Conservation (phyloP, 1,139 yeast species). For the Magnusiomyces ingens region DNA sequence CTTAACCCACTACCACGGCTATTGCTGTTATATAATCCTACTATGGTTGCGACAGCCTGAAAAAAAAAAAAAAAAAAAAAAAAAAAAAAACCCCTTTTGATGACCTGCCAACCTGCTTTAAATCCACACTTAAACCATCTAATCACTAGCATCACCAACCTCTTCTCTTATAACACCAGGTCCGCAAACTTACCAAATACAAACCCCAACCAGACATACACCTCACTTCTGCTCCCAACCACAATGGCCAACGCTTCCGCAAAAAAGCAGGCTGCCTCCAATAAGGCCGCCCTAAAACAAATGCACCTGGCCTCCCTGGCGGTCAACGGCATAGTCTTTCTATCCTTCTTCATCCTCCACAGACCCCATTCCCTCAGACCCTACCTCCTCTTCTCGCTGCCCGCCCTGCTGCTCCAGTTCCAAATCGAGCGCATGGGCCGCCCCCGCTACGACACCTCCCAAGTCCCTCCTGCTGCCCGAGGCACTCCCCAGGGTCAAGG, state of each 20-base stretch:
- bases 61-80: too few species aligned
- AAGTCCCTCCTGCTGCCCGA: neutral
- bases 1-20: too few species aligned
- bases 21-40: too few species aligned
- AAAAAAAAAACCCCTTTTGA: too few species aligned
- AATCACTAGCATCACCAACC: too few species aligned
- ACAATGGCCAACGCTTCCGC: slow-evolving; percentile 58
- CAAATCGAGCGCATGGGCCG: slow-evolving; percentile 60
- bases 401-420: slow-evolving; percentile 50
- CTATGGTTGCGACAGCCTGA: too few species aligned
- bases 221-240: too few species aligned
- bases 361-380: slow-evolving; percentile 52
- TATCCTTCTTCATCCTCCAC: slow-evolving; percentile 39
- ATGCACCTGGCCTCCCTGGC: slow-evolving; percentile 45
- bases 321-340: slow-evolving; percentile 40
- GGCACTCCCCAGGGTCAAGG: slow-evolving; percentile 27
- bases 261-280: slow-evolving; percentile 62
- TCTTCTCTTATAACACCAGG: too few species aligned
- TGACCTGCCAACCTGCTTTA: too few species aligned
- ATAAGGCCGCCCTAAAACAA: slow-evolving; percentile 47
- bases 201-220: too few species aligned
- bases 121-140: too few species aligned
- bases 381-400: slow-evolving; percentile 50
- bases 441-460: slow-evolving; percentile 42
- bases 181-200: too few species aligned